phyloP scores from a whole-genome alignment of 1,284 basidiomycete species.

The Tetrapyrgos nigripes region DNA sequence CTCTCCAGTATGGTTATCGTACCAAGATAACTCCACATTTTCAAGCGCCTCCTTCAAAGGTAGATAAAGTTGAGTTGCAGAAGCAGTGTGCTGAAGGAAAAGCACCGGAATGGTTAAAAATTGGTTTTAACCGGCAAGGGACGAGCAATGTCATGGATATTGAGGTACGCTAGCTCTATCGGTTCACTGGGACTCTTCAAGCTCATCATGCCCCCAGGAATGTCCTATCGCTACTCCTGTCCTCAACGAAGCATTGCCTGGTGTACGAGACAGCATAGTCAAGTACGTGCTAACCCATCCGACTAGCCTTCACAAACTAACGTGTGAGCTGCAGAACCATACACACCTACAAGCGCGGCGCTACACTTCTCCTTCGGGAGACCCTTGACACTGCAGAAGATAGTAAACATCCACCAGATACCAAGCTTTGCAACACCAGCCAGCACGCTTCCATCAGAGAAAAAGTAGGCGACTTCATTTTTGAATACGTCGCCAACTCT shows the following conservation, averaged over 20 bases:
- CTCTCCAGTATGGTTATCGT: constrained; percentile 90
- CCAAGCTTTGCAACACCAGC: constrained; percentile 84
- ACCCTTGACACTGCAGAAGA: constrained; percentile 57
- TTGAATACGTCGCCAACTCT: constrained; percentile 88
- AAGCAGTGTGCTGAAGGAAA: constrained; percentile 32
- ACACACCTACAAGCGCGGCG: constrained; percentile 85
- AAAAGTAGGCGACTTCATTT: constrained; percentile 80
- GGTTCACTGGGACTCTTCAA: background rate
- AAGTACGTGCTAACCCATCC: constrained; percentile 53
- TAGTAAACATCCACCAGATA: constrained; percentile 35
- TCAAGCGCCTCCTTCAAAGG: constrained; percentile 79
- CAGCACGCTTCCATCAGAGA: constrained; percentile 87
- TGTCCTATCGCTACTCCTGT: constrained; percentile 91
- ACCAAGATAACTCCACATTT: constrained; percentile 99
- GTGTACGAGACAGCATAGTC: constrained; percentile 71
- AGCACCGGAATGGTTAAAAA: constrained; percentile 71
- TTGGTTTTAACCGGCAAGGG: constrained; percentile 91
- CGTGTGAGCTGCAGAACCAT: constrained; percentile 65
- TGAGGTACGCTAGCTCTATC: constrained; percentile 70
- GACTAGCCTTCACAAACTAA: constrained; percentile 9
- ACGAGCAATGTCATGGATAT: constrained; percentile 88
- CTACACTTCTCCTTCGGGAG: constrained; percentile 91
- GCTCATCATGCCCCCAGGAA: constrained; percentile 56
- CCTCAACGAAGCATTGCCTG: constrained; percentile 75
- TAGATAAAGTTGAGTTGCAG: constrained; percentile 43